Base-by-base conservation (phyloP, 345 rosid genomes). In the Draba incana region DNA sequence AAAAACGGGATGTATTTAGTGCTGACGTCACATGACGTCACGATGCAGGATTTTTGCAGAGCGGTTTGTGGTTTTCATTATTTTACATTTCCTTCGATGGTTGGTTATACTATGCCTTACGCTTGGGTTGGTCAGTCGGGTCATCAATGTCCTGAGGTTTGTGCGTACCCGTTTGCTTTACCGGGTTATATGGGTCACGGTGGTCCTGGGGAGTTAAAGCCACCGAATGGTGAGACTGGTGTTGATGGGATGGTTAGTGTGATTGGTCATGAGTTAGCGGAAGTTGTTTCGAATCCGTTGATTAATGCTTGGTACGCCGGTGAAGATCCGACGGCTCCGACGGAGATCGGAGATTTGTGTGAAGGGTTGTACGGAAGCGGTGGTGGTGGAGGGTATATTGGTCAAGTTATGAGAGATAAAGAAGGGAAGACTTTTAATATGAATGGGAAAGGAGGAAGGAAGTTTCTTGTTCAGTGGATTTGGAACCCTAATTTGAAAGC, bases 261-360 rank as follows among this genome's bases (percentile, higher is more conserved):
- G 59, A 94, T 94, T 24, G 99, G 84, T 3, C 99, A 91, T 64
- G 99, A 94, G 81, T 68, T 94, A 4, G 99, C 97, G 0, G 99
- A 94, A 74, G 78, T 94, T 24, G 56, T 95, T 1, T 82, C 97
- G 10, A 94, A 94, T 54, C 99, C 99, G 2, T 49, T 94, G 58
- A 84, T 91, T 48, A 94, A 94, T 46, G 99, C 98, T 1, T 94
- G 99, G 99, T 94, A 94, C 62, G 99, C 99, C 10, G 99, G 99
- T 6, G 96, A 88, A 69, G 99, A 94, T 33, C 99, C 99, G 9
- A 91, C 91, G 8, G 91, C 97, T 5, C 99, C 99, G 57, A 87
- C 91, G 25, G 99, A 89, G 82, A 94, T 89, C 0, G 97, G 86
- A 4, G 96, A 91, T 62, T 42, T 89, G 14, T 91, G 98, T 15